Base-by-base conservation (phyloP, 768 basidiomycete genomes). In the Albatrellus ellisii region DNA sequence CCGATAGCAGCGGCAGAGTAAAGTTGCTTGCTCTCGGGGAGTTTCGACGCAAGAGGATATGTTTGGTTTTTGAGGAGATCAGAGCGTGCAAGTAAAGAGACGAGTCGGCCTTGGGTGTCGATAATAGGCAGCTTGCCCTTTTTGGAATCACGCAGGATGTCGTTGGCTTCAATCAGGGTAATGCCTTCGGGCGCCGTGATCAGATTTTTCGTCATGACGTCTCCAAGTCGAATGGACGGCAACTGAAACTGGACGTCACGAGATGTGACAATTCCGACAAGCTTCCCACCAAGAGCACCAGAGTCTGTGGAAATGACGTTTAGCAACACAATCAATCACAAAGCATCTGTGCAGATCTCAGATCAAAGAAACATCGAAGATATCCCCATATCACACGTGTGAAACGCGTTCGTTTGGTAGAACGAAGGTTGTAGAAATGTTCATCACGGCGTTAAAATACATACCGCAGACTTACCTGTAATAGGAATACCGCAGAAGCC, bases 401-500 rank as follows among this genome's bases (percentile, higher is more conserved):
- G n/a, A 61, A 63, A 69, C 69, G 77, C 77, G 81, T 72, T 68
- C 48, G 62, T 72, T 79, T 76, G 70, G 85, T 70, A 86, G 86
- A 87, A 86, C 86, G 83, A 90, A 90, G 84, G 75, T 85, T 77
- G 65, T 68, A 52, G 55, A 52, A 44, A 45, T 53, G 54, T 57
- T 60, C 73, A 78, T 79, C 72, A 59, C 50, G 29, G 26, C 27
- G 34, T 33, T 39, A 37, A 31, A 15, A 39, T 14, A 32, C 4
- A 39, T 47, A 51, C 7, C 32, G 20, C 8, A 45, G n/a, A 73
- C 89, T 55, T 51, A 94, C 90, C 88, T 26, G 95, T 98, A 61
- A 99, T 89, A 29, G 95, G 95, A 39, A 98, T 90, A 48, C 95
- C 94, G 53, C 87, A 89, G 61, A 95, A 99, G 1, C 95, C 95